Conservation (phyloP, 345 rosid genomes). For the Orychophragmus violaceus region DNA sequence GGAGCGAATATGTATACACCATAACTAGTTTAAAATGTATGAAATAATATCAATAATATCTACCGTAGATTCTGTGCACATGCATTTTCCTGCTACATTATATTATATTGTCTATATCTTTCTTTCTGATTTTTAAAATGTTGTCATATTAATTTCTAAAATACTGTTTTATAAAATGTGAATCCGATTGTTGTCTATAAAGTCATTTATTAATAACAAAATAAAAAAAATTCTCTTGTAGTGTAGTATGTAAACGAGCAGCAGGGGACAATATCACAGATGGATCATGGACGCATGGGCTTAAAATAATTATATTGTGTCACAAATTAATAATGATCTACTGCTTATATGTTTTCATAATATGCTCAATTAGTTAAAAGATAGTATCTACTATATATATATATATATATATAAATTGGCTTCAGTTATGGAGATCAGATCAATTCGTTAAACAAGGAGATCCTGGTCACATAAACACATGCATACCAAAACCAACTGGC, state of each 20-base stretch:
- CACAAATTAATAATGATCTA: neutral
- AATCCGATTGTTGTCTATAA: too few relatives aligned
- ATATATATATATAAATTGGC: neutral
- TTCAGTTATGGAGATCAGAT: neutral
- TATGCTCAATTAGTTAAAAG: neutral
- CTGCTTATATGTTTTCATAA: neutral
- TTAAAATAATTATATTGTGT: neutral
- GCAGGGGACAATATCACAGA: neutral
- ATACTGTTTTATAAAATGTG: neutral
- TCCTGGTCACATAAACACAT: slow-evolving; percentile 24
- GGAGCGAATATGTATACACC: slow-evolving; percentile 31
- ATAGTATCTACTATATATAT: neutral
- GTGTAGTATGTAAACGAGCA: neutral
- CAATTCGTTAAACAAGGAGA: slow-evolving; percentile 2
- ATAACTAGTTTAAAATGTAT: neutral
- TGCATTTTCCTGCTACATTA: slow-evolving; percentile 34
- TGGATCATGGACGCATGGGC: neutral
- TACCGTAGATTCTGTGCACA: slow-evolving; percentile 58
- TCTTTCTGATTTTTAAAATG: neutral
- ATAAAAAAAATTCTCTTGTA: neutral
- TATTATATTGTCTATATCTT: slow-evolving; percentile 1
- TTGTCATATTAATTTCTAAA: neutral
- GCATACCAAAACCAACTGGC: slow-evolving; percentile 25
- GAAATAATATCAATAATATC: slow-evolving; percentile 40
- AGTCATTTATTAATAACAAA: too few relatives aligned